Conservation (phyloP, 2,329 filamentous ascomycete species). For the Tolypocladium capitatum region DNA sequence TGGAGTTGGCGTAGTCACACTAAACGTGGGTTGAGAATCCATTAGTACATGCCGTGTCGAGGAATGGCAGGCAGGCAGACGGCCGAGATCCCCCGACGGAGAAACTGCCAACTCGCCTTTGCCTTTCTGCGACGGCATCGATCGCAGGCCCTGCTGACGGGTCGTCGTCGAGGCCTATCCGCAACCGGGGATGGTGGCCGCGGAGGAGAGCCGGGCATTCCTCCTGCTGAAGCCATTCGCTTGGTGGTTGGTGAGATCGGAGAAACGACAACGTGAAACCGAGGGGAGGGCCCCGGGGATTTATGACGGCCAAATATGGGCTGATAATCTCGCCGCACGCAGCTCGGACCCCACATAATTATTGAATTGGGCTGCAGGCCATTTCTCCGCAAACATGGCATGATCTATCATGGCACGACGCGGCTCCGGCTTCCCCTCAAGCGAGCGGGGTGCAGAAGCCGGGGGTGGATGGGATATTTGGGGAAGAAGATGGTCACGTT, state of each 20-base stretch:
- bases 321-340: neutral
- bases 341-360: conserved; percentile 2
- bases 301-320: neutral
- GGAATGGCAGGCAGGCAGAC: no score
- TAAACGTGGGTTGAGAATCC: conserved; percentile 1
- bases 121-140: conserved; percentile 23
- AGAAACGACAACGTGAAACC: neutral
- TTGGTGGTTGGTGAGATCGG: neutral
- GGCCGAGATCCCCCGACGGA: conserved; percentile 1
- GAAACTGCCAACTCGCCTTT: conserved; percentile 13
- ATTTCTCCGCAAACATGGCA: conserved; percentile 1
- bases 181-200: conserved; percentile 5
- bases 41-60: conserved; percentile 2
- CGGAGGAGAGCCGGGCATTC: conserved; percentile 7
- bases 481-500: neutral
- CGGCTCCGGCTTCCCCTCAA: neutral
- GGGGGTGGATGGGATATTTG: neutral
- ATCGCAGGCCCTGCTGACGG: conserved; percentile 19
- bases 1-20: conserved; percentile 14
- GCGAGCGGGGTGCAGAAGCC: neutral
- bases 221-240: neutral
- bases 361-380: neutral
- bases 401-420: neutral
- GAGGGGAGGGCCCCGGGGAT: neutral
- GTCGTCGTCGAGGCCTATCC: conserved; percentile 7